A percentile compares a stretch with the other conserved stretches of the same genome.
Conservation (phyloP, 2,329 filamentous ascomycete species). For the Knufia fluminis region DNA sequence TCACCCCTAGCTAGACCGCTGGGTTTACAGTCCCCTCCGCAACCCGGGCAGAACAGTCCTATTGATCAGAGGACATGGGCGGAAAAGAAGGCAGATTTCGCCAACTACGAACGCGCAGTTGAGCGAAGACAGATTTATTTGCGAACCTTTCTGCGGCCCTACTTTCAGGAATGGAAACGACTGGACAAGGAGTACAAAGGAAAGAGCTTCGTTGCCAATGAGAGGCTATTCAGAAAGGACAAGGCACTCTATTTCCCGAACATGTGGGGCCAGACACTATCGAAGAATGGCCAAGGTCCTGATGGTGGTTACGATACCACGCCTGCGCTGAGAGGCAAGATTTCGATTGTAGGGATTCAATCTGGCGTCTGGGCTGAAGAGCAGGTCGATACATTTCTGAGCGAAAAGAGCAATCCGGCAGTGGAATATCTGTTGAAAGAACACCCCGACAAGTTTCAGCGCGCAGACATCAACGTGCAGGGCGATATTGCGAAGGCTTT, state of each 20-base stretch:
- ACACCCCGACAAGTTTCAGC: constrained; percentile 51
- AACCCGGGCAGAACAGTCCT: constrained; percentile 71
- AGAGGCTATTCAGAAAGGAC: constrained; percentile 72
- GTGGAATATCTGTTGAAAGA: constrained; percentile 54
- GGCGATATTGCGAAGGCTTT: constrained; percentile 60
- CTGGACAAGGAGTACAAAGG: constrained; percentile 65
- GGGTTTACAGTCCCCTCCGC: constrained; percentile 65
- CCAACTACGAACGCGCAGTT: constrained; percentile 77
- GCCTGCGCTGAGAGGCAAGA: constrained; percentile 58
- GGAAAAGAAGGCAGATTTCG: constrained; percentile 69
- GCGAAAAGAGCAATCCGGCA: constrained; percentile 57
- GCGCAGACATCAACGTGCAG: constrained; percentile 81
- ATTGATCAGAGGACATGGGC: constrained; percentile 57
- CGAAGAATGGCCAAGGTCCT: constrained; percentile 30
- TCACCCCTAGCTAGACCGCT: constrained; percentile 61
- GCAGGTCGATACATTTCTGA: constrained; percentile 66
- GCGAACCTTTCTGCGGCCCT: constrained; percentile 69
- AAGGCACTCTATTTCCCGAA: constrained; percentile 90
- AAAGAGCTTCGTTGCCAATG: constrained; percentile 83
- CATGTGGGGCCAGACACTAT: constrained; percentile 68
- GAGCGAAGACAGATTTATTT: constrained; percentile 68
- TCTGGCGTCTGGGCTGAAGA: constrained; percentile 76
- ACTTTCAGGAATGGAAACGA: constrained; percentile 93
- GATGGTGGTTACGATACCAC: constrained; percentile 60
- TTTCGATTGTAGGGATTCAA: constrained; percentile 73